Percentiles rank a stretch among this genome's conserved stretches.
Evolutionary conservation across 164 flowering plant genomes (phyloP).

Genomic region (Sextonia rubra): DNA sequence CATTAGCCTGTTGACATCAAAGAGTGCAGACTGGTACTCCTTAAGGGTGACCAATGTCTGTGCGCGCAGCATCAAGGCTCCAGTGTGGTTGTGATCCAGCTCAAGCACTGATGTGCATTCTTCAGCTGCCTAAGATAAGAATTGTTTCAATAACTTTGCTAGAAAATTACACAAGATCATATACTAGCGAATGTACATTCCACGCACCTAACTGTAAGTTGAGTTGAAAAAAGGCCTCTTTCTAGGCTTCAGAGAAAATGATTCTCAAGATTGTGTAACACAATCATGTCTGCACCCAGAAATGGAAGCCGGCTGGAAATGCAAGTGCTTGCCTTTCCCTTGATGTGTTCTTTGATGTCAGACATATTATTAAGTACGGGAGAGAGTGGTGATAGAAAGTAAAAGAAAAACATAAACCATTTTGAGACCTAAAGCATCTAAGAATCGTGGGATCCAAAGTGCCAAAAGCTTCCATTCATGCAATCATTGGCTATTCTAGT

Average conservation of each 20-base stretch:
- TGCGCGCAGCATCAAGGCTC: constrained; percentile 93
- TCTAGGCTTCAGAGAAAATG: not conserved
- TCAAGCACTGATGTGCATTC: constrained; percentile 92
- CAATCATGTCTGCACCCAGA: not conserved
- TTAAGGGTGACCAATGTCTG: constrained; percentile 89
- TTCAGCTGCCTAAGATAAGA: constrained; percentile 64
- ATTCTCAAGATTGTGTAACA: not conserved
- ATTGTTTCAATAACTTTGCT: not conserved
- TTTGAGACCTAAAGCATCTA: not conserved
- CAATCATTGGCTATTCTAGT: too few relatives aligned
- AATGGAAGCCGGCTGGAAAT: not conserved
- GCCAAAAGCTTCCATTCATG: not conserved
- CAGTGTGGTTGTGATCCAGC: constrained; percentile 86
- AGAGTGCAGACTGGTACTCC: constrained; percentile 83
- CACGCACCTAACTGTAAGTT: not conserved
- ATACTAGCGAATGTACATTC: not conserved
- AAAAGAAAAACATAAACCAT: too few relatives aligned
- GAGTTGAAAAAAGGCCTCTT: not conserved
- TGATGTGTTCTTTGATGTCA: not conserved
- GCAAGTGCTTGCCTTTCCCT: not conserved
- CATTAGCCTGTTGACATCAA: constrained; percentile 85
- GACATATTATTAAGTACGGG: too few relatives aligned
- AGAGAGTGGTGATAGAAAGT: not conserved
- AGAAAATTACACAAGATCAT: not conserved
- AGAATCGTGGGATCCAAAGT: not conserved